Conservation (phyloP, 1,284 basidiomycete species). For the Trichosporon faecale region DNA sequence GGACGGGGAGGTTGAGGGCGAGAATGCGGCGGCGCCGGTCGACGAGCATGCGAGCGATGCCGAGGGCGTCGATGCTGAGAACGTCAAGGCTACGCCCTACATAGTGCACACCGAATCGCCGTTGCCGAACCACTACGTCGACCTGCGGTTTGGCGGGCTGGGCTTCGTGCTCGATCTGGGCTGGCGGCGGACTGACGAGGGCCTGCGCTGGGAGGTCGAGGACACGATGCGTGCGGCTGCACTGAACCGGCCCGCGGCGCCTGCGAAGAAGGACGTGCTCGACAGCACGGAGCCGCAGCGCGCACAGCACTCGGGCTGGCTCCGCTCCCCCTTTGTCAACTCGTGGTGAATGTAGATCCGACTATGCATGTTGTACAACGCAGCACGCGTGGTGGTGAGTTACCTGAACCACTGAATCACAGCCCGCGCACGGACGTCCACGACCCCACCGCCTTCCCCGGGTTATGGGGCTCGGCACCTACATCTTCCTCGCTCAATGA, state of each 20-base stretch:
- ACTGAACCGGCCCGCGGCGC: background rate
- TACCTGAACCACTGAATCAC: background rate
- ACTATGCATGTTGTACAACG: slow-evolving; percentile 6
- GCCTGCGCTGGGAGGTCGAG: slow-evolving; percentile 40
- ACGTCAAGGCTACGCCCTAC: background rate
- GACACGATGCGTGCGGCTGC: slow-evolving; percentile 20
- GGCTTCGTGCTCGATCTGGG: slow-evolving; percentile 44
- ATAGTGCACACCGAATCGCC: background rate
- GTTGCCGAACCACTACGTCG: slow-evolving; percentile 34
- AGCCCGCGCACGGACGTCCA: background rate
- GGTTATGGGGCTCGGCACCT: background rate
- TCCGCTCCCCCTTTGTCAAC: background rate
- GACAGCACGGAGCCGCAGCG: slow-evolving; percentile 4
- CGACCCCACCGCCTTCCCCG: background rate
- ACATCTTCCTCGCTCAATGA: background rate
- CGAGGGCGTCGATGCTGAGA: background rate
- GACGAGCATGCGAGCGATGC: background rate
- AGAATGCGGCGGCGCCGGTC: background rate
- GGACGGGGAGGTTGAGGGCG: background rate
- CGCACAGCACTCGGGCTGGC: slow-evolving; percentile 3
- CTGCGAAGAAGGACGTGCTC: background rate
- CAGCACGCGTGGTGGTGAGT: background rate
- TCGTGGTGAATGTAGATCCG: background rate
- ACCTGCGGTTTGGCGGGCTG: slow-evolving; percentile 37
- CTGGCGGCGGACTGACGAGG: slow-evolving; percentile 38